Percentiles rank a stretch among this genome's conserved stretches.
Conservation (phyloP, 2,329 filamentous ascomycete genomes). For the Ophiostoma piceae region DNA sequence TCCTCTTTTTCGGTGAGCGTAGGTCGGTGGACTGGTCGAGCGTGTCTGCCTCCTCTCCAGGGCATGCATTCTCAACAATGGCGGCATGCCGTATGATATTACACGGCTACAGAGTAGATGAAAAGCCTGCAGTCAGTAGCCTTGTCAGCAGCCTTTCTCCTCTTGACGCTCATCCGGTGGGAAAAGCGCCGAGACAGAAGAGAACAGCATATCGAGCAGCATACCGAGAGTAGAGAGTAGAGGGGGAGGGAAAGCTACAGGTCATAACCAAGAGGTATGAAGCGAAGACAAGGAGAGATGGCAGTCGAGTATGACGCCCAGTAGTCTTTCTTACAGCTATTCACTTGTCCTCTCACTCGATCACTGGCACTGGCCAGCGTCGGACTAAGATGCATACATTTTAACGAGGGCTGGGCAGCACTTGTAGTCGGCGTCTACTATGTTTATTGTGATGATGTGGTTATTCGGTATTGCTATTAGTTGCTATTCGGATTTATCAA, state of each 20-base stretch:
- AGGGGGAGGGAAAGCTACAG: background rate
- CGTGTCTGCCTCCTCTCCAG: background rate
- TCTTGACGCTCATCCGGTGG: background rate
- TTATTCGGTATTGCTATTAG: background rate
- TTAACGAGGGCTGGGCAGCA: background rate
- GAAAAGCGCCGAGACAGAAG: background rate
- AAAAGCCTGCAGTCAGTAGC: background rate
- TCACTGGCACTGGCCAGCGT: background rate
- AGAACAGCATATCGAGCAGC: background rate
- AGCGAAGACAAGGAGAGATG: background rate
- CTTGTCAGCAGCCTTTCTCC: too few species aligned
- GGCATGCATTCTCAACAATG: background rate
- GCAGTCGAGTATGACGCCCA: background rate
- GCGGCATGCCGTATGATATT: background rate
- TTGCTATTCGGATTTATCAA: too few species aligned
- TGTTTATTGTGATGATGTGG: too few species aligned
- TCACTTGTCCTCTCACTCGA: background rate
- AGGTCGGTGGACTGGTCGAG: background rate
- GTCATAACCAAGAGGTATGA: background rate
- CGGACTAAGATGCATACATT: background rate
- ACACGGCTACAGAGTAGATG: background rate
- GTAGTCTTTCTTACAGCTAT: background rate
- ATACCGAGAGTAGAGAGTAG: background rate
- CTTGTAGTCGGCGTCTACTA: background rate
- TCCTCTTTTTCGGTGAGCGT: conserved; percentile 6